phyloP scores from a whole-genome alignment of 31 red algal genomes.

The Odonthalia washingtoniensis region DNA sequence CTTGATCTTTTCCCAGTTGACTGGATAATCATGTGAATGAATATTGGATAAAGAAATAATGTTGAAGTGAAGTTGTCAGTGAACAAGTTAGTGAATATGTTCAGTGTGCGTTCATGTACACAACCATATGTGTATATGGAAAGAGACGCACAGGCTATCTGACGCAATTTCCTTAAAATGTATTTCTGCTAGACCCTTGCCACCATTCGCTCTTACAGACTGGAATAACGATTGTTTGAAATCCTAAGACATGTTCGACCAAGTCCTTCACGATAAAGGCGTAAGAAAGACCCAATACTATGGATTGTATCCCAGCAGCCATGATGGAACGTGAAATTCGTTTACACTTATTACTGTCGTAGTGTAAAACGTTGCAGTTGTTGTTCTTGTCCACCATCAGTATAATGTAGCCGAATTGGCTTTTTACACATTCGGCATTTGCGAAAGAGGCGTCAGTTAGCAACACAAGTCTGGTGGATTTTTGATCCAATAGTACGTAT shows the following conservation, averaged over 20 bases:
- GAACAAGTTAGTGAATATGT: no score
- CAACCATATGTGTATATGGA: no score
- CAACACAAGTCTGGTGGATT: neutral
- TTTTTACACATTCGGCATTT: conserved; percentile 5
- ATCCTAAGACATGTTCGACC: conserved; percentile 15
- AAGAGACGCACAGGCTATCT: no score
- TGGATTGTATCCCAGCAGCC: conserved; percentile 23
- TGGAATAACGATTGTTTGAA: no score
- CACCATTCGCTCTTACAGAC: no score
- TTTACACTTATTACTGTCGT: conserved; percentile 17
- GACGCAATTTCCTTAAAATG: no score
- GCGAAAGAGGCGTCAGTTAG: conserved; percentile 50
- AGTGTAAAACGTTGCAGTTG: conserved; percentile 33
- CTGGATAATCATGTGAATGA: no score
- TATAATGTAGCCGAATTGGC: conserved; percentile 42
- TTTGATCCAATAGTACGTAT: conserved; percentile 16
- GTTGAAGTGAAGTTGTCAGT: no score
- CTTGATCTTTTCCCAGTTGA: no score
- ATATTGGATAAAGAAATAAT: no score
- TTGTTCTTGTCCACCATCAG: conserved; percentile 13
- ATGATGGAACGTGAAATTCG: conserved; percentile 34
- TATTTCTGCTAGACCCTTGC: no score
- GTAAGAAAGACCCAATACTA: conserved; percentile 24
- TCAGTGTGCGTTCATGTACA: no score
- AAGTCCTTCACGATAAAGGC: neutral